Percentiles rank a stretch among this genome's conserved stretches.
Evolutionary conservation across 805 yeast species (phyloP).

Genomic region (Saccharomyces jurei): DNA sequence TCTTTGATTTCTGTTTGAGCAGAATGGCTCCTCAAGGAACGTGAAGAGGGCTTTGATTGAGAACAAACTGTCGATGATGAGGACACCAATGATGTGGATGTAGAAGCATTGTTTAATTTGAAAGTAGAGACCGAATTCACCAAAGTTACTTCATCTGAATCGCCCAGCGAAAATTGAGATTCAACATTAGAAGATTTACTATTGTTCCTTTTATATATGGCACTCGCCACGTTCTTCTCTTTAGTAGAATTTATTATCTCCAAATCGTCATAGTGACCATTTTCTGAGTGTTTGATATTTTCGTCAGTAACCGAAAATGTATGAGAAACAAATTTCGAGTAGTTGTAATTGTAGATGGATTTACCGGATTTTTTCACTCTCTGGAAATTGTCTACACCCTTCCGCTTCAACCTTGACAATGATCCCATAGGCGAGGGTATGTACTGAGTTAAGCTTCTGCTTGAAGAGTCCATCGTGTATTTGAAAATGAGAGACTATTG

Average conservation of each 20-base stretch:
- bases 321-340: not conserved
- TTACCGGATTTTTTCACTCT: conserved; percentile 9
- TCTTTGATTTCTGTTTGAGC: not conserved
- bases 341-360: not conserved
- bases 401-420: conserved; percentile 7
- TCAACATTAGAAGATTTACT: not conserved
- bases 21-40: not conserved
- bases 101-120: not conserved
- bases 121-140: not conserved
- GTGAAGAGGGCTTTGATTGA: not conserved
- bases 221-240: not conserved
- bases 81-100: not conserved
- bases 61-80: not conserved
- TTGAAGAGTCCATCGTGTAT: not conserved
- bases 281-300: not conserved
- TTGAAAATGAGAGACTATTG: not conserved
- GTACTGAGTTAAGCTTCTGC: not conserved
- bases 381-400: conserved; percentile 8
- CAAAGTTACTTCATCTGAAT: not conserved
- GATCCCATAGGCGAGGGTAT: conserved; percentile 9
- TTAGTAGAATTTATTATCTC: not conserved
- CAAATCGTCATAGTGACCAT: not conserved
- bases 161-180: not conserved
- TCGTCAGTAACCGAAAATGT: not conserved
- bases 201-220: not conserved